Evolutionary conservation across 441 rosid genomes (phyloP).

Genomic region (Adansonia grandidieri): DNA sequence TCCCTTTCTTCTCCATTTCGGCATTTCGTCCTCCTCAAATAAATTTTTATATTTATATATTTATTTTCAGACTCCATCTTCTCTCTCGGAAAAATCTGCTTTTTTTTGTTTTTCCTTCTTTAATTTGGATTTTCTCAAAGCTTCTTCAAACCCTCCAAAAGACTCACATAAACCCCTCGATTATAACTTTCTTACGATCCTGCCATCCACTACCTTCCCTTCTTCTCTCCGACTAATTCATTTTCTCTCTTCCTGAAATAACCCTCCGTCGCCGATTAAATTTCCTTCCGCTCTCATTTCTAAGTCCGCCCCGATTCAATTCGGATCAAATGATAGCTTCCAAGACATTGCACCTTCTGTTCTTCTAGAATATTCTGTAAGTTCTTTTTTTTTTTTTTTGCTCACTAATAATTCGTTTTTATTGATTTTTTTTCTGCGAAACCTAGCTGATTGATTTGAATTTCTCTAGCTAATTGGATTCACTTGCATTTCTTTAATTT

Average conservation of each 20-base stretch:
- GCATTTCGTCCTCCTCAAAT: constrained; percentile 27
- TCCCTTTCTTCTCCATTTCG: constrained; percentile 19
- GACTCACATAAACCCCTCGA: constrained; percentile 26
- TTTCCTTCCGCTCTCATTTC: constrained; percentile 20
- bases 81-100: neutral
- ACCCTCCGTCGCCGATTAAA: constrained; percentile 33
- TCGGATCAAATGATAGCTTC: constrained; percentile 25
- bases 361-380: constrained; percentile 38
- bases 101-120: constrained; percentile 3
- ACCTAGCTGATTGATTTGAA: constrained; percentile 21
- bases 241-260: constrained; percentile 29
- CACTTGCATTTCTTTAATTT: neutral
- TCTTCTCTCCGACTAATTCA: neutral
- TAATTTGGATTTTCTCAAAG: constrained; percentile 12
- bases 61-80: constrained; percentile 22
- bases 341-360: constrained; percentile 21
- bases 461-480: constrained; percentile 12
- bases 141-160: constrained; percentile 29
- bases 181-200: constrained; percentile 43
- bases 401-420: neutral
- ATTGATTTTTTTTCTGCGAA: neutral
- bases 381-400: constrained; percentile 9
- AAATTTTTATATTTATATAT: constrained; percentile 19
- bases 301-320: constrained; percentile 16
- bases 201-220: constrained; percentile 33